Conservation (phyloP, 1,139 yeast genomes). For the Candida labiduridarum region DNA sequence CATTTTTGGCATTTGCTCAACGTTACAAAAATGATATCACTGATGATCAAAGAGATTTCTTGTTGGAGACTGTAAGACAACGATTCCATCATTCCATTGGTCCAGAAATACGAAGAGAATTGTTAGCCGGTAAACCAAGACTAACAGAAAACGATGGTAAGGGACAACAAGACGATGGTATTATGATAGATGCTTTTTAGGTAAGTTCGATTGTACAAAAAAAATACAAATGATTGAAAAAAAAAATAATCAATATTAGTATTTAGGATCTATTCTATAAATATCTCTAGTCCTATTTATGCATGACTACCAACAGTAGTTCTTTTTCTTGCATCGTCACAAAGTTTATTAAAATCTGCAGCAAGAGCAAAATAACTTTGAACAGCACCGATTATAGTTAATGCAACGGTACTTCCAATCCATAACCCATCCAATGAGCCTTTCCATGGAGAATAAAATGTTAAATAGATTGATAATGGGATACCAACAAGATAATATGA, state of each 20-base stretch:
- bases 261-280: too few species aligned
- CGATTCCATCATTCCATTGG: conserved; percentile 88
- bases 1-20: conserved; percentile 91
- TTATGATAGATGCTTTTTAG: conserved; percentile 45
- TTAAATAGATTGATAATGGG: conserved; percentile 49
- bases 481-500: conserved; percentile 57
- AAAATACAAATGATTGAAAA: too few species aligned
- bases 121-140: conserved; percentile 73
- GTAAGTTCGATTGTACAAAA: background rate
- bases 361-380: conserved; percentile 48
- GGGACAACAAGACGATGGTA: conserved; percentile 29
- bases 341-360: conserved; percentile 42
- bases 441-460: conserved; percentile 49
- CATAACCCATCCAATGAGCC: conserved; percentile 55
- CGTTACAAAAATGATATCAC: conserved; percentile 96
- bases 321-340: conserved; percentile 45
- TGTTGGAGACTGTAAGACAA: conserved; percentile 87
- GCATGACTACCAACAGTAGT: conserved; percentile 22
- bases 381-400: conserved; percentile 53
- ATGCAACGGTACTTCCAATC: conserved; percentile 55
- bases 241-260: background rate
- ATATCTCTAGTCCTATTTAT: background rate
- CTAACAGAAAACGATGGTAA: conserved; percentile 21
- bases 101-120: conserved; percentile 92
- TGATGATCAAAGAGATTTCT: conserved; percentile 93